Evolutionary conservation across 176 grass and related monocot species (phyloP).

Genomic region (Dendrocalamus sinicus): DNA sequence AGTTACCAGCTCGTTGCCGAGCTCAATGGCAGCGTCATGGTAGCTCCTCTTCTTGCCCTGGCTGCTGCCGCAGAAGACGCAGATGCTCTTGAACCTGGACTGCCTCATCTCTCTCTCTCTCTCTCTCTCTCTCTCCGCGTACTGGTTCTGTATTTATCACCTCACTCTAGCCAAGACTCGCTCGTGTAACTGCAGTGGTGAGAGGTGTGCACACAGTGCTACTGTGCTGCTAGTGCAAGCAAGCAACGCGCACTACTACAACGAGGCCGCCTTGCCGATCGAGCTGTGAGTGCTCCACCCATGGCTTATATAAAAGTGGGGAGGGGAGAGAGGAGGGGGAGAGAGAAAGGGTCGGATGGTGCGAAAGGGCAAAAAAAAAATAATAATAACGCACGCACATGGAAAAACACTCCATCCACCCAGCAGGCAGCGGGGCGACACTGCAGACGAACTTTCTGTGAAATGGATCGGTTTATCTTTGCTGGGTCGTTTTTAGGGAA

Average conservation of each 20-base stretch:
- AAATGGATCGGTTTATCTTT: constrained; percentile 27
- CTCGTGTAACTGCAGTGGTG: background rate
- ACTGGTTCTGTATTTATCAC: background rate
- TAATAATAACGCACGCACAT: constrained; percentile 29
- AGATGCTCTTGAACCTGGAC: constrained; percentile 95
- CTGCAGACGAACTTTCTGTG: constrained; percentile 24
- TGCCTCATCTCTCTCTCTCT: constrained; percentile 51
- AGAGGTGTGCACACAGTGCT: background rate
- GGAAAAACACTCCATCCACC: constrained; percentile 30
- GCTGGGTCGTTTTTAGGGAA: background rate
- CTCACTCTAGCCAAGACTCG: background rate
- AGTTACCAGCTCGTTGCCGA: constrained; percentile 92
- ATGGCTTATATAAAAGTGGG: constrained; percentile 56
- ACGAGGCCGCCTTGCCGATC: background rate
- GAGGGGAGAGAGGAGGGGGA: background rate
- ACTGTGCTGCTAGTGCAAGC: constrained; percentile 32
- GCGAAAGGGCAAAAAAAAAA: background rate
- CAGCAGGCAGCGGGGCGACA: constrained; percentile 13
- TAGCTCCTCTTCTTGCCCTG: constrained; percentile 94
- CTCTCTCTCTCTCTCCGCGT: background rate
- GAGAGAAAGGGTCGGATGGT: background rate
- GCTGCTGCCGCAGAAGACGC: constrained; percentile 98
- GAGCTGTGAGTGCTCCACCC: constrained; percentile 52
- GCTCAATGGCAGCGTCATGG: constrained; percentile 88
- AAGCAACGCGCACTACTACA: constrained; percentile 30